Evolutionary conservation across 148 eudicot species (phyloP), one percentile per base, ranked within the genome.

Genomic region (Camellia lanceoleosa): DNA sequence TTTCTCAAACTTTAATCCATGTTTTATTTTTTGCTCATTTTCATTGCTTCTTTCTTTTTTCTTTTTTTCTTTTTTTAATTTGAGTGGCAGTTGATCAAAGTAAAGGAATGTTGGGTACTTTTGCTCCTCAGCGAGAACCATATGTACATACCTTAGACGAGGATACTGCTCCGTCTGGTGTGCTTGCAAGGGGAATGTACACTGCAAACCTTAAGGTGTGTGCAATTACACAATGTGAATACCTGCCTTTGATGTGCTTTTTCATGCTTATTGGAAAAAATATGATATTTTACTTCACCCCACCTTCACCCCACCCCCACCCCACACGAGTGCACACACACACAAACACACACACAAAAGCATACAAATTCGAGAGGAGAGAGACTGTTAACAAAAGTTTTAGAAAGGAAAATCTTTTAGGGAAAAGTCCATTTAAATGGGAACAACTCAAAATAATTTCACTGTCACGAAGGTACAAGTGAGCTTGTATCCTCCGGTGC

Each of bases 161-260:
- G 77, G 94, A 91, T 64, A 89, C 85, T n/a, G 79, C 94, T 74
- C 94, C 94, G 20, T 87, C 90, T 61, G 94, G 94, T 20, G 86
- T 79, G 80, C 85, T 91, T 65, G 94, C 94, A 66, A 89, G 94
- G 79, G 94, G 94, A 60, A 84, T 75, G 60, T 91, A 89, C 79
- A 62, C 75, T 6, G 94, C 94, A 63, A 86, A 87, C 80, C 88
- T 91, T 14, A 89, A 83, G 85, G 94, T 91, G 23, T 55, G 84
- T 79, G 38, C 56, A 44, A 44, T 61, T 49, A 1, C 23, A 38
- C 52, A 54, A 5, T 54, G 19, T 55, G 43, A 14, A 14, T 55
- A 16, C 62, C 43, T 44, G 15, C 78, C 44, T 1, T 47, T 63
- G n/a, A 52, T 74, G 51, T 43, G n/a, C 51, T 43, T 59, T 54